A percentile compares a stretch with the other conserved stretches of the same genome.
Evolutionary conservation across 306 rosid genomes (phyloP).

Genomic region (Trifolium fragiferum): DNA sequence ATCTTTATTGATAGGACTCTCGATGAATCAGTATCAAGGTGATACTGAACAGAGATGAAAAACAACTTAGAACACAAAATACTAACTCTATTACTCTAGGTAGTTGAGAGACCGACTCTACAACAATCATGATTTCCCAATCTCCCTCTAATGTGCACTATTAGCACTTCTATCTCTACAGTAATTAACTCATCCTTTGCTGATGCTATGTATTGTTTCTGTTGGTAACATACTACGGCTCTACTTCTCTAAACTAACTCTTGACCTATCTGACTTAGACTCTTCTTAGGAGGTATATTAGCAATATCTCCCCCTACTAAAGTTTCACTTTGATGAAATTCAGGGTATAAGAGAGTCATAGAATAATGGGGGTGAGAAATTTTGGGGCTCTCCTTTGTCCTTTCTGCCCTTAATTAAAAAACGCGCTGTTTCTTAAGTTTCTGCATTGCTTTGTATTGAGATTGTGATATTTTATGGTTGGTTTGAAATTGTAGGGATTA

Average conservation of each 20-base stretch:
- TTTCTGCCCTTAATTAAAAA: constrained; percentile 21
- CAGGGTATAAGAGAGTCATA: constrained; percentile 12
- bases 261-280: constrained; percentile 6
- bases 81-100: constrained; percentile 1
- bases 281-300: not conserved
- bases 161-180: constrained; percentile 16
- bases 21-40: not conserved
- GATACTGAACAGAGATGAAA: constrained; percentile 1
- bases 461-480: constrained; percentile 41
- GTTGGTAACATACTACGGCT: not conserved
- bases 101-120: constrained; percentile 8
- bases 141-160: not conserved
- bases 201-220: constrained; percentile 6
- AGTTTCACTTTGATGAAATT: constrained; percentile 24
- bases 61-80: constrained; percentile 8
- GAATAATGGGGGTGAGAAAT: constrained; percentile 5
- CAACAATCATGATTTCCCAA: not conserved
- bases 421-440: constrained; percentile 34
- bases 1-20: not conserved
- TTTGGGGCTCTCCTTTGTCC: constrained; percentile 18
- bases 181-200: constrained; percentile 18
- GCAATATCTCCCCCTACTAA: not conserved
- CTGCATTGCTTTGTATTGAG: constrained; percentile 48
- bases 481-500: constrained; percentile 66
- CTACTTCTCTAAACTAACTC: constrained; percentile 4